Base-by-base conservation (phyloP, 371 early-diverging fungal species). In the Syncephalastrum contaminatum region DNA sequence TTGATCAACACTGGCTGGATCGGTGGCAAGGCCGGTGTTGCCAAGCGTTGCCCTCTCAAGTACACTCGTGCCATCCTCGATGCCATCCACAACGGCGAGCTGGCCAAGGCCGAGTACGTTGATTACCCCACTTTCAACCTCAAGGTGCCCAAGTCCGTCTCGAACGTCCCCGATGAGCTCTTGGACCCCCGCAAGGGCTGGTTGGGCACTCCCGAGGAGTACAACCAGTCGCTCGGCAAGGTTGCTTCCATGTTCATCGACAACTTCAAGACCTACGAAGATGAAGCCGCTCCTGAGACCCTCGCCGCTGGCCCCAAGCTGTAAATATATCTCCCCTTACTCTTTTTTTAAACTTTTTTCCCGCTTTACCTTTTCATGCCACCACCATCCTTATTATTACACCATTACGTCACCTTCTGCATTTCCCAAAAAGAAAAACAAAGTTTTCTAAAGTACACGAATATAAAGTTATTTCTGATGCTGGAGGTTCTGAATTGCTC, bases 1-100 rank as follows among this genome's bases (percentile, higher is more conserved):
- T 73, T 97, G 63, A 87, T 97, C 81, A 97, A 97, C 88, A 97
- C 97, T 16, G 97, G 97, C 51, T 97, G 97, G 96, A 90, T 81
- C 69, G 95, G 96, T 66, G 96, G 95, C 51, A 83, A 85, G 24
- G 94, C 91, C 70, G 93, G 93, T 54, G 73, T 77, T 18, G 96
- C 94, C 56, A 85, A 89, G 77, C 91, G 97, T 43, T 92, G 94
- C 64, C 75, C 94, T 22, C 87, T 97, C 62, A 94, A 92, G 79
- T 93, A 95, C 83, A 90, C 95, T 40, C 91, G 97, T 48, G 95
- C 94, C 51, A 95, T 97, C 69, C 90, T 97, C 59, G 96, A 97
- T 74, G 90, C 97, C 45, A 95, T 98, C 73, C 96, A 96, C 84
- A 85, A 74, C 46, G 96, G 96, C 51, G 92, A 91, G 68, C 82